phyloP scores from a whole-genome alignment of 768 basidiomycete genomes.

The Suillus plorans region DNA sequence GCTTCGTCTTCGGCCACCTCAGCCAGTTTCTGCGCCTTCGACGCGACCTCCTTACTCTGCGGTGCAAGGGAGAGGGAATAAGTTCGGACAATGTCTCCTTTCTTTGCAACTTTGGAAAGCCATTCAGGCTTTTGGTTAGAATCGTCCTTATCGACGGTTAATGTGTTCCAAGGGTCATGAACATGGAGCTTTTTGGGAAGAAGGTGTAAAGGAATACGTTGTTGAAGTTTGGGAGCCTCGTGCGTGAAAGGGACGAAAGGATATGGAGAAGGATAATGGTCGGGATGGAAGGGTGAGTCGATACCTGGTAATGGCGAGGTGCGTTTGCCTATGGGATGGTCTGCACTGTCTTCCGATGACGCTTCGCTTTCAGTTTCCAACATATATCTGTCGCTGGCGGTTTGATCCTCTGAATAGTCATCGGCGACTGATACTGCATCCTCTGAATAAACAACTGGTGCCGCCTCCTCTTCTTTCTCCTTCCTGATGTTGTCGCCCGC shows the following conservation, averaged over 20 bases:
- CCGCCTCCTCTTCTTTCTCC: too few species aligned
- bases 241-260: constrained; percentile 37
- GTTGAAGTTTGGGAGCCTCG: constrained; percentile 28
- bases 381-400: not conserved
- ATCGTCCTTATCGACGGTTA: constrained; percentile 15
- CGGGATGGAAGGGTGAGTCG: constrained; percentile 28
- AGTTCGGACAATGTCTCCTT: constrained; percentile 26
- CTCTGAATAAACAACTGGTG: too few species aligned
- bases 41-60: not conserved
- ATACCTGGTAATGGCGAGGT: not conserved
- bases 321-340: not conserved
- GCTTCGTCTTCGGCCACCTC: constrained; percentile 12
- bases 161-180: constrained; percentile 42
- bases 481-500: too few species aligned
- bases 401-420: too few species aligned
- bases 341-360: not conserved
- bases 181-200: constrained; percentile 43
- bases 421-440: too few species aligned
- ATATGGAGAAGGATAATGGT: constrained; percentile 41
- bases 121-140: constrained; percentile 19
- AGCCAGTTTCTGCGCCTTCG: constrained; percentile 1
- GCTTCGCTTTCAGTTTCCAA: not conserved
- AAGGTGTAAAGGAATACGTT: constrained; percentile 32
- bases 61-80: constrained; percentile 27
- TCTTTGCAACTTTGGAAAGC: constrained; percentile 16